Percentiles rank a stretch among this genome's conserved stretches.
phyloP scores from a whole-genome alignment of 1,139 yeast species.

The Geotrichum cucujoidarum region DNA sequence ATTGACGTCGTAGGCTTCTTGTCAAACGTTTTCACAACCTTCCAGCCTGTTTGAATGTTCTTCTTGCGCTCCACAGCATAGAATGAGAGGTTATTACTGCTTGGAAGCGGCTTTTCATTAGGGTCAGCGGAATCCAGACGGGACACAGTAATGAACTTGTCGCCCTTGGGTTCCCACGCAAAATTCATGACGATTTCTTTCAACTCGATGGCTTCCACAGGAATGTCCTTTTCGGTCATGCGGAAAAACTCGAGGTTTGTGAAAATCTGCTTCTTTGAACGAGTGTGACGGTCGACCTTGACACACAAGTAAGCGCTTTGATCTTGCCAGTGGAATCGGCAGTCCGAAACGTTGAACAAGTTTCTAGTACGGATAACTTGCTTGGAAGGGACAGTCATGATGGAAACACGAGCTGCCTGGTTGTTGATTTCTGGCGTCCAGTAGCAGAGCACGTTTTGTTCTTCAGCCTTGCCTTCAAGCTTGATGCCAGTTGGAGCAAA shows the following conservation, averaged over 20 bases:
- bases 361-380: slow-evolving; percentile 84
- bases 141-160: slow-evolving; percentile 77
- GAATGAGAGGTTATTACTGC: slow-evolving; percentile 70
- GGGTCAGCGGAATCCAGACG: slow-evolving; percentile 43
- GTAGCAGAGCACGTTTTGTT: slow-evolving; percentile 70
- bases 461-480: slow-evolving; percentile 47
- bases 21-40: slow-evolving; percentile 49
- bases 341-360: slow-evolving; percentile 89
- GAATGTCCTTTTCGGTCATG: slow-evolving; percentile 80
- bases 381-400: slow-evolving; percentile 84
- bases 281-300: slow-evolving; percentile 95
- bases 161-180: slow-evolving; percentile 95
- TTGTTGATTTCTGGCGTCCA: slow-evolving; percentile 96
- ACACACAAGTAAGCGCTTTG: slow-evolving; percentile 82
- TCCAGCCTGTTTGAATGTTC: slow-evolving; percentile 51
- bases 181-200: slow-evolving; percentile 84
- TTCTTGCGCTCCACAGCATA: slow-evolving; percentile 69
- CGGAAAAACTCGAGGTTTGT: slow-evolving; percentile 92
- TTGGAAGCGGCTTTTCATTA: slow-evolving; percentile 43
- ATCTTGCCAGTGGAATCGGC: slow-evolving; percentile 92
- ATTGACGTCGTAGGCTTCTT: slow-evolving; percentile 70
- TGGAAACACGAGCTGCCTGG: slow-evolving; percentile 91
- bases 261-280: slow-evolving; percentile 86
- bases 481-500: slow-evolving; percentile 89
- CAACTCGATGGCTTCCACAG: slow-evolving; percentile 90